Evolutionary conservation across 1,284 basidiomycete genomes (phyloP).

Genomic region (Mrakiaceae sp.): DNA sequence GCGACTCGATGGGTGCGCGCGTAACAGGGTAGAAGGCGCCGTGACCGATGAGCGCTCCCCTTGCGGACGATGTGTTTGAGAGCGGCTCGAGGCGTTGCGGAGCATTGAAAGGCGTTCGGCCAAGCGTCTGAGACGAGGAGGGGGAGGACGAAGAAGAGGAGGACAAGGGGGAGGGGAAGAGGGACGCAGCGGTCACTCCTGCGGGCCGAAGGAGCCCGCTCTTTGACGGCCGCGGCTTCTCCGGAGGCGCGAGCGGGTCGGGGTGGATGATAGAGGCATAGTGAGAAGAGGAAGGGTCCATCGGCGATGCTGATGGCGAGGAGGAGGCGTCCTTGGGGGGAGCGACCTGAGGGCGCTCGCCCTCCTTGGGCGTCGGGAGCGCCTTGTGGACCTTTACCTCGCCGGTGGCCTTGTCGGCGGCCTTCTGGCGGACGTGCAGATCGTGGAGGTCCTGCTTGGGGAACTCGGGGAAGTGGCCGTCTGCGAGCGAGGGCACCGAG

Average conservation of each 20-base stretch:
- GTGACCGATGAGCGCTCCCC: too few relatives aligned
- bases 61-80: not conserved
- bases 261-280: not conserved
- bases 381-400: not conserved
- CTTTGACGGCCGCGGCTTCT: too few relatives aligned
- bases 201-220: too few relatives aligned
- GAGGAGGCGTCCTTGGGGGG: not conserved
- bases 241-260: not conserved
- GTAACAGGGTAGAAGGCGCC: too few relatives aligned
- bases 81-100: not conserved
- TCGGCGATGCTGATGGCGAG: not conserved
- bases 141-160: not conserved
- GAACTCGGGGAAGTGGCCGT: slow-evolving; percentile 7
- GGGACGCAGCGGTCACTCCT: too few relatives aligned
- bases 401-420: not conserved
- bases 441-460: not conserved
- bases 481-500: not conserved
- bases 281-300: not conserved
- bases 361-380: not conserved
- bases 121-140: not conserved
- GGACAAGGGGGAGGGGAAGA: not conserved
- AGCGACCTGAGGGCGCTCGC: not conserved
- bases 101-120: not conserved
- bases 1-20: too few relatives aligned
- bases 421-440: slow-evolving; percentile 25